A percentile compares a stretch with the other conserved stretches of the same genome.
These are phyloP conservation scores for Nicotiana knightiana DNA, from an alignment of 257 asterid species.

Conservation along the genomic window DNA sequence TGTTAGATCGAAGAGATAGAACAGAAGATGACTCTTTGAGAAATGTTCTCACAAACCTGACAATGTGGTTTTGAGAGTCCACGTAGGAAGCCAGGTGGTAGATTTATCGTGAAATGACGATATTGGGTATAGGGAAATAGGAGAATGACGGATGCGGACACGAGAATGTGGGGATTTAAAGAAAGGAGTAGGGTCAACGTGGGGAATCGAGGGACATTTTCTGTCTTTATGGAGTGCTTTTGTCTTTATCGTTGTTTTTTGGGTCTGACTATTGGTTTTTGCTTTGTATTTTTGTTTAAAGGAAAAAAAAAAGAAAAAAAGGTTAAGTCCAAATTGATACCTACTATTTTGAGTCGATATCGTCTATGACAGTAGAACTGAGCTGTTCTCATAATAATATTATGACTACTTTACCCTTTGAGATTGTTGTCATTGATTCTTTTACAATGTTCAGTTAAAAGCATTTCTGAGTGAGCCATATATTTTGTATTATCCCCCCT, in stretches of 20 bases:
- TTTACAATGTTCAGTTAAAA: neutral
- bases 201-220: slow-evolving; percentile 15
- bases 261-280: slow-evolving; percentile 12
- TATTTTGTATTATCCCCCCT: too few relatives aligned
- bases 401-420: slow-evolving; percentile 8
- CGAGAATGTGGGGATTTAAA: neutral
- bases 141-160: slow-evolving; percentile 12
- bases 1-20: too few relatives aligned
- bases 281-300: neutral
- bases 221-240: slow-evolving; percentile 29
- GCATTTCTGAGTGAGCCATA: too few relatives aligned
- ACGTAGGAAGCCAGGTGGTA: slow-evolving; percentile 19
- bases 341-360: neutral
- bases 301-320: neutral
- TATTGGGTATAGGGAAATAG: neutral
- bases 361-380: neutral
- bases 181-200: slow-evolving; percentile 25
- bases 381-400: neutral
- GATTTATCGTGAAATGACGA: slow-evolving; percentile 1
- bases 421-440: neutral
- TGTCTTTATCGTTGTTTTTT: slow-evolving; percentile 26
- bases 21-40: too few relatives aligned
- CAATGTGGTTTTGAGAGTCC: slow-evolving; percentile 8
- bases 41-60: neutral
- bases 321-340: slow-evolving; percentile 17